These are phyloP conservation scores for Trametopsis cervina DNA, from an alignment of 768 basidiomycete genomes.

Conservation along the genomic window DNA sequence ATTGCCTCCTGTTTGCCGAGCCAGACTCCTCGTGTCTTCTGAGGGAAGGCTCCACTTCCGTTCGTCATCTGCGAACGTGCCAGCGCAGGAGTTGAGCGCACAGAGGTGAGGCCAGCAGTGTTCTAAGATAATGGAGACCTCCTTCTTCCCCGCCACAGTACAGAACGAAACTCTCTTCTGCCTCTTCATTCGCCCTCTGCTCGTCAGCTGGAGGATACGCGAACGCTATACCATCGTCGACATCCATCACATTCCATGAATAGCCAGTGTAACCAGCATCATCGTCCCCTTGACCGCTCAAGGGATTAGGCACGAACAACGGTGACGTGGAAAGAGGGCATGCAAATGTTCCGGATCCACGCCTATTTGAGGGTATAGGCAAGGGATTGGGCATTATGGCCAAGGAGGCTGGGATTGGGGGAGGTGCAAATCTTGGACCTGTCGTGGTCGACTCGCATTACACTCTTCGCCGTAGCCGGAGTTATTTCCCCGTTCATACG, in stretches of 20 bases:
- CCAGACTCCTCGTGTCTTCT: slow-evolving; percentile 49
- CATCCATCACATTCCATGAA: background rate
- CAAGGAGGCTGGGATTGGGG: slow-evolving; percentile 4
- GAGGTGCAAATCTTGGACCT: slow-evolving; percentile 12
- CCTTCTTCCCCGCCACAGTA: slow-evolving; percentile 31
- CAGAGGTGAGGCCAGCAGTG: slow-evolving; percentile 31
- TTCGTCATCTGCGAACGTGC: slow-evolving; percentile 28
- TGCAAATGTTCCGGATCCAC: background rate
- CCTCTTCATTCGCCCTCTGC: slow-evolving; percentile 18
- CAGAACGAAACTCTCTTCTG: slow-evolving; percentile 26
- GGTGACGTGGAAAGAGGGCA: background rate
- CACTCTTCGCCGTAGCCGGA: slow-evolving; percentile 63
- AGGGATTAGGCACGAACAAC: background rate
- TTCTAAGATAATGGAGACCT: slow-evolving; percentile 9
- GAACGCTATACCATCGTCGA: slow-evolving; percentile 5
- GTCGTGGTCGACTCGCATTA: slow-evolving; percentile 54
- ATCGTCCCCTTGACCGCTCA: background rate
- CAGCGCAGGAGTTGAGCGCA: slow-evolving; percentile 15
- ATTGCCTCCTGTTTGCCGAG: slow-evolving; percentile 47
- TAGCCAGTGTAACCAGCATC: background rate
- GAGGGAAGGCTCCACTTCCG: slow-evolving; percentile 60
- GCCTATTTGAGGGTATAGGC: slow-evolving; percentile 3
- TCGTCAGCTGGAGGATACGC: background rate
- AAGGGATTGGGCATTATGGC: slow-evolving; percentile 8
- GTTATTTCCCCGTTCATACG: slow-evolving; percentile 67